Conservation (phyloP, 768 basidiomycete species). For the Kwoniella mangroviensis region DNA sequence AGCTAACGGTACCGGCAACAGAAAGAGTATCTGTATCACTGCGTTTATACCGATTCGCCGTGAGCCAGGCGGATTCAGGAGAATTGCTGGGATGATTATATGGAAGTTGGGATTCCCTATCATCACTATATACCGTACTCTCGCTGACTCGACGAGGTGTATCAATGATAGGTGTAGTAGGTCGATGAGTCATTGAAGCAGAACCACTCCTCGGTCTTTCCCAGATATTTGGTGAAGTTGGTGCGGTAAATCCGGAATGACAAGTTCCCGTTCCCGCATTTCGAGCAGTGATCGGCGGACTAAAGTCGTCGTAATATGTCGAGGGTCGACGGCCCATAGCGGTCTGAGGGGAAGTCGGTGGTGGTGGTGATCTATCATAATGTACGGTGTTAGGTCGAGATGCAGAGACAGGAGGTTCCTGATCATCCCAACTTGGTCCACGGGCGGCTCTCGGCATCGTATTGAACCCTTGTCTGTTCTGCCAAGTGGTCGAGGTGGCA, state of each 20-base stretch:
- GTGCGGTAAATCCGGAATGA: slow-evolving; percentile 3
- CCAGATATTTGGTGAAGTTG: slow-evolving; percentile 13
- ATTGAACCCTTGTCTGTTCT: slow-evolving; percentile 12
- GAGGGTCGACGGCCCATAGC: slow-evolving; percentile 34
- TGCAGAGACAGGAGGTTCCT: slow-evolving; percentile 11
- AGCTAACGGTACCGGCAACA: slow-evolving; percentile 42
- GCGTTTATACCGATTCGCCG: slow-evolving; percentile 20
- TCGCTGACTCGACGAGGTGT: slow-evolving; percentile 36
- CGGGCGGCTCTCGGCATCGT: slow-evolving; percentile 10
- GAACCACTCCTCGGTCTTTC: slow-evolving; percentile 35
- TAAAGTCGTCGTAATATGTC: slow-evolving; percentile 37
- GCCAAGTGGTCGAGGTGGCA: neutral
- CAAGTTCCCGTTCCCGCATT: slow-evolving; percentile 6
- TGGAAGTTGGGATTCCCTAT: slow-evolving; percentile 31
- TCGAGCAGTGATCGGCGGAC: slow-evolving; percentile 32
- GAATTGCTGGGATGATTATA: slow-evolving; percentile 27
- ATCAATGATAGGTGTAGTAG: slow-evolving; percentile 12
- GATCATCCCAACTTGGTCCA: slow-evolving; percentile 22
- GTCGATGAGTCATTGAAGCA: slow-evolving; percentile 18
- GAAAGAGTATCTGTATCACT: slow-evolving; percentile 34
- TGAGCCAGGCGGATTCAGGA: slow-evolving; percentile 34
- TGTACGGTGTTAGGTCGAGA: slow-evolving; percentile 34
- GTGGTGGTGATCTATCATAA: slow-evolving; percentile 44
- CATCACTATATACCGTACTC: slow-evolving; percentile 19
- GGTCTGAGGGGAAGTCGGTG: slow-evolving; percentile 38